Evolutionary conservation across 2,329 filamentous ascomycete species (phyloP).

Genomic region (Zasmidium cellare): DNA sequence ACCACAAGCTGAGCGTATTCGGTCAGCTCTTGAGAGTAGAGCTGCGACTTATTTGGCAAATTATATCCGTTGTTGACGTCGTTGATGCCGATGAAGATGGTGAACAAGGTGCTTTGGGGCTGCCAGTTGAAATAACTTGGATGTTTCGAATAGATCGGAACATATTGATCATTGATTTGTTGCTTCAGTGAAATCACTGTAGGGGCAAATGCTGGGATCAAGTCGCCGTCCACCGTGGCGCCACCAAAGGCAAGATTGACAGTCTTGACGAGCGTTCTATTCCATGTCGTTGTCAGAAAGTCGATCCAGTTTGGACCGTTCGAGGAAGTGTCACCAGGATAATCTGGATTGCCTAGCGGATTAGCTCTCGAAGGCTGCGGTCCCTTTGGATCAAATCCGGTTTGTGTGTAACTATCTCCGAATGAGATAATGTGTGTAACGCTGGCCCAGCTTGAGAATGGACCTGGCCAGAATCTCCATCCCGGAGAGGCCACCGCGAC

Average conservation of each 20-base stretch:
- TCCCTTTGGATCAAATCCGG: conserved; percentile 56
- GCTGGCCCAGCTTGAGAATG: not conserved
- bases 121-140: conserved; percentile 34
- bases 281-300: conserved; percentile 48
- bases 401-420: conserved; percentile 62
- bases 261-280: conserved; percentile 48
- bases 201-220: conserved; percentile 53
- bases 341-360: conserved; percentile 62
- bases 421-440: conserved; percentile 24
- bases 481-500: not conserved
- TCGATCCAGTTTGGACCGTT: conserved; percentile 59
- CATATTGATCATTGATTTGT: conserved; percentile 49
- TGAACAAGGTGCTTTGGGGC: conserved; percentile 45
- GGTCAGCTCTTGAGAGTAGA: conserved; percentile 37
- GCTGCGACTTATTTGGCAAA: conserved; percentile 35
- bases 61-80: conserved; percentile 55
- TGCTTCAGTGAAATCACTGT: conserved; percentile 54
- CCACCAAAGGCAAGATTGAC: conserved; percentile 55
- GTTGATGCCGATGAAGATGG: conserved; percentile 53
- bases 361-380: conserved; percentile 54
- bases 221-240: conserved; percentile 43
- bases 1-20: conserved; percentile 38
- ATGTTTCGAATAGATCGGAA: conserved; percentile 38
- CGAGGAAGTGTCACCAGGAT: conserved; percentile 38
- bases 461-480: not conserved